Conservation (phyloP, 169 alveolate genomes). For the Cryptosporidium andersoni region DNA sequence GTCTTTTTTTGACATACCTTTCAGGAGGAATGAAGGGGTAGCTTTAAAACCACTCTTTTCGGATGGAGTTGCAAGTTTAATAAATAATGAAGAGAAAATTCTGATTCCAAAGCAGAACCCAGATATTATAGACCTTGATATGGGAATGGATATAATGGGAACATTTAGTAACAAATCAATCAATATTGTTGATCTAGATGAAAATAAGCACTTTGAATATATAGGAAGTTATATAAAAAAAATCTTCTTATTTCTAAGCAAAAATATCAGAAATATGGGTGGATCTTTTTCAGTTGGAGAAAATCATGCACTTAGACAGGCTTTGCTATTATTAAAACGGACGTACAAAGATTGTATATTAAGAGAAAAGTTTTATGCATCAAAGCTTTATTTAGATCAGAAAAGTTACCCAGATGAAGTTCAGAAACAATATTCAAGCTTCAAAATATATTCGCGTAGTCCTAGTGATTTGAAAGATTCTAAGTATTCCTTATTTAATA, state of each 20-base stretch:
- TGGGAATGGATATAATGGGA: neutral
- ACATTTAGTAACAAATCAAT: neutral
- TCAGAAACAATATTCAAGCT: too few species aligned
- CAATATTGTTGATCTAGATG: neutral
- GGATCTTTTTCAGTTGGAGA: constrained; percentile 51
- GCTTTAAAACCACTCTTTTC: constrained; percentile 31
- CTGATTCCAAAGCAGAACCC: neutral
- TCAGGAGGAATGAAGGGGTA: neutral
- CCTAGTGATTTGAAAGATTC: neutral
- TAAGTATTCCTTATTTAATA: neutral
- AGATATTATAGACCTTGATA: neutral
- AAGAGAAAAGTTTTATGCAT: constrained; percentile 5
- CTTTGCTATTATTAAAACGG: constrained; percentile 1
- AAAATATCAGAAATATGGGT: constrained; percentile 10
- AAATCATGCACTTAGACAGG: constrained; percentile 30
- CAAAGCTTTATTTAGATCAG: neutral
- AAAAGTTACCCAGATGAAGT: neutral
- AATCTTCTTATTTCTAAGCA: constrained; percentile 26
- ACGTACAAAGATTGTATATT: constrained; percentile 27
- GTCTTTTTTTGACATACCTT: too few species aligned
- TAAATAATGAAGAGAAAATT: neutral
- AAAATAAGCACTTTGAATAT: constrained; percentile 1
- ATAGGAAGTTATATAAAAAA: constrained; percentile 12
- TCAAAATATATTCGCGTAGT: neutral
- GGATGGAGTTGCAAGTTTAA: constrained; percentile 1